phyloP scores from a whole-genome alignment of 139 green algal genomes.

The Axilococcus clingmanii region DNA sequence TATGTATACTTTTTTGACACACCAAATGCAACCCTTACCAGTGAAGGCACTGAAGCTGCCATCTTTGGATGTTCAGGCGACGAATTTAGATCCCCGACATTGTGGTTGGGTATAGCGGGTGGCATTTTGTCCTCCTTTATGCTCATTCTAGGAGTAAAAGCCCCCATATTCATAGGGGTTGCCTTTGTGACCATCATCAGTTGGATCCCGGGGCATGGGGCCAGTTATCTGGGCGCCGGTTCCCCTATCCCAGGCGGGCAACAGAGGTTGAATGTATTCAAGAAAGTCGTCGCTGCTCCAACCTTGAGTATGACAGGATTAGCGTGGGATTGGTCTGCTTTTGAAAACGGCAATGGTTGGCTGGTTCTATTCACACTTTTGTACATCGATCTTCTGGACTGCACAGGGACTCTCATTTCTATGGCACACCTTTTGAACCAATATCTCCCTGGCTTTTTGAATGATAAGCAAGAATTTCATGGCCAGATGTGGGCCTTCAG shows the following conservation, averaged over 20 bases:
- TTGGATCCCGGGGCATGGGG: slow-evolving; percentile 64
- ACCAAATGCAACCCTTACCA: not conserved
- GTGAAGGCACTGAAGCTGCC: not conserved
- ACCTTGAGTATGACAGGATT: slow-evolving; percentile 27
- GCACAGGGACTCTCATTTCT: slow-evolving; percentile 60
- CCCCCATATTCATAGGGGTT: slow-evolving; percentile 62
- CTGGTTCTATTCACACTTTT: slow-evolving; percentile 66
- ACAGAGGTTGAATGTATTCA: slow-evolving; percentile 47
- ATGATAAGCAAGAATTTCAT: slow-evolving; percentile 44
- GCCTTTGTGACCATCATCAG: slow-evolving; percentile 71
- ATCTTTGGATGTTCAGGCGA: slow-evolving; percentile 18
- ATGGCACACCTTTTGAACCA: slow-evolving; percentile 67
- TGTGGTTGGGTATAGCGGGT: slow-evolving; percentile 65
- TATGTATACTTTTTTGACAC: slow-evolving; percentile 16
- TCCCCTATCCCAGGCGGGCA: slow-evolving; percentile 37
- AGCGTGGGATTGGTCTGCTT: slow-evolving; percentile 31
- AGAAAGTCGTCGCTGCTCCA: slow-evolving; percentile 42
- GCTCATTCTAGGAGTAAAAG: slow-evolving; percentile 47
- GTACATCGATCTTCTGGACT: slow-evolving; percentile 76
- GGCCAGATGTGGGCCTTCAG: slow-evolving; percentile 48
- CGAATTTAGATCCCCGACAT: slow-evolving; percentile 43
- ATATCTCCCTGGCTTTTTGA: slow-evolving; percentile 53
- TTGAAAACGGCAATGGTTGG: slow-evolving; percentile 37
- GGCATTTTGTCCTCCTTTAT: slow-evolving; percentile 55
- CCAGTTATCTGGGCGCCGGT: slow-evolving; percentile 43